A percentile compares a stretch with the other conserved stretches of the same genome.
These are phyloP conservation scores for Fusarium oxysporum DNA, from an alignment of 2,329 filamentous ascomycete species.

Conservation along the genomic window DNA sequence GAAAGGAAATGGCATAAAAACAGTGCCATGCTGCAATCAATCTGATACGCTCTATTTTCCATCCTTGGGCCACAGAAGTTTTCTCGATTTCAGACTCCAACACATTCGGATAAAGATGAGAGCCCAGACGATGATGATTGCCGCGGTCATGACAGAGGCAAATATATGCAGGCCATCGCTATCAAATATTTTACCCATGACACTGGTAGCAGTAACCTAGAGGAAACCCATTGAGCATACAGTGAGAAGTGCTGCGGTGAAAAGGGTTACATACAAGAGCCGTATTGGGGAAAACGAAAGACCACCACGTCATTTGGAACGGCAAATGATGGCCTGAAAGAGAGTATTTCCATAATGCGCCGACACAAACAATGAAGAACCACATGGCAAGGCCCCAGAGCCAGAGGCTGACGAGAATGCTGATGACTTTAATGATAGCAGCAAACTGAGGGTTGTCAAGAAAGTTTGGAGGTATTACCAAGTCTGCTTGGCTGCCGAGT, in stretches of 20 bases:
- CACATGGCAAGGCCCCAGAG: slow-evolving; percentile 85
- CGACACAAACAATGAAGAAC: slow-evolving; percentile 86
- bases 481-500: slow-evolving; percentile 57
- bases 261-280: slow-evolving; percentile 61
- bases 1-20: background rate
- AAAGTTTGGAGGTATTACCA: slow-evolving; percentile 58
- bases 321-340: slow-evolving; percentile 68
- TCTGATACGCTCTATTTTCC: slow-evolving; percentile 6
- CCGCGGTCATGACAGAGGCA: slow-evolving; percentile 74
- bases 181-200: slow-evolving; percentile 72
- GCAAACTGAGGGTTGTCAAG: slow-evolving; percentile 56
- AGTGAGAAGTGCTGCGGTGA: background rate
- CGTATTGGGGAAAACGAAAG: slow-evolving; percentile 85
- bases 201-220: slow-evolving; percentile 75
- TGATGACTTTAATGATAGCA: slow-evolving; percentile 60
- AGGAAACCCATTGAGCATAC: background rate
- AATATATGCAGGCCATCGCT: slow-evolving; percentile 72
- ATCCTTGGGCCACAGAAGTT: slow-evolving; percentile 83
- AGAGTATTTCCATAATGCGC: slow-evolving; percentile 77
- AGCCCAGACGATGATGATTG: slow-evolving; percentile 75
- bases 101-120: slow-evolving; percentile 78
- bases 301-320: slow-evolving; percentile 89
- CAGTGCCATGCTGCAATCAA: background rate
- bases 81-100: slow-evolving; percentile 70
- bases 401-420: slow-evolving; percentile 77